phyloP scores from a whole-genome alignment of 2,329 filamentous ascomycete genomes.

The Aspergillus ibericus region DNA sequence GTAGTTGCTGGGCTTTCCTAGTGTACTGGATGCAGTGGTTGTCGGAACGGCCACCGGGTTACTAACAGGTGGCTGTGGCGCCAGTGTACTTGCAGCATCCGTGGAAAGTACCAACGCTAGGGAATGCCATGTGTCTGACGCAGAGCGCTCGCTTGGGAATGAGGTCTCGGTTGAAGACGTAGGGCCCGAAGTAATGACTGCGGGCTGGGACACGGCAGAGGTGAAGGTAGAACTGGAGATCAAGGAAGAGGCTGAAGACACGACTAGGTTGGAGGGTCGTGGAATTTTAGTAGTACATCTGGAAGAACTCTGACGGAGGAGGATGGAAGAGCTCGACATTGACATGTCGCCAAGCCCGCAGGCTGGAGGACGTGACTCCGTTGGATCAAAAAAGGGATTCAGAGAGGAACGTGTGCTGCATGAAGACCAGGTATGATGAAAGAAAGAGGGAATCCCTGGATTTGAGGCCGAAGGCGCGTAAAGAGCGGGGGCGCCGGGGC shows the following conservation, averaged over 20 bases:
- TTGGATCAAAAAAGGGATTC: constrained; percentile 4
- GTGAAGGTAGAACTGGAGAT: constrained; percentile 6
- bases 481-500: background rate
- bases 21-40: background rate
- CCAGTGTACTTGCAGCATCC: background rate
- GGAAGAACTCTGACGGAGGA: constrained; percentile 23
- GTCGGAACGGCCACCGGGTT: background rate
- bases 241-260: constrained; percentile 8
- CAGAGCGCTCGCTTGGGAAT: background rate
- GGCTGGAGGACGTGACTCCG: constrained; percentile 11
- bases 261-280: constrained; percentile 14
- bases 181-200: background rate
- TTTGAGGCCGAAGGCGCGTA: constrained; percentile 3
- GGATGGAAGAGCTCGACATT: constrained; percentile 26
- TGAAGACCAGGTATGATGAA: background rate
- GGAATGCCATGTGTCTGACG: background rate
- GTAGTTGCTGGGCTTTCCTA: background rate
- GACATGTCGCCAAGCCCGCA: constrained; percentile 28
- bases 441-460: background rate
- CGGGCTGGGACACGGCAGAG: constrained; percentile 2
- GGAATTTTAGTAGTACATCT: constrained; percentile 28
- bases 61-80: background rate
- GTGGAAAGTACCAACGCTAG: background rate
- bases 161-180: background rate
- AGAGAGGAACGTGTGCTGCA: background rate